Conservation (phyloP, 2,329 filamentous ascomycete genomes). For the Talaromyces marneffei region DNA sequence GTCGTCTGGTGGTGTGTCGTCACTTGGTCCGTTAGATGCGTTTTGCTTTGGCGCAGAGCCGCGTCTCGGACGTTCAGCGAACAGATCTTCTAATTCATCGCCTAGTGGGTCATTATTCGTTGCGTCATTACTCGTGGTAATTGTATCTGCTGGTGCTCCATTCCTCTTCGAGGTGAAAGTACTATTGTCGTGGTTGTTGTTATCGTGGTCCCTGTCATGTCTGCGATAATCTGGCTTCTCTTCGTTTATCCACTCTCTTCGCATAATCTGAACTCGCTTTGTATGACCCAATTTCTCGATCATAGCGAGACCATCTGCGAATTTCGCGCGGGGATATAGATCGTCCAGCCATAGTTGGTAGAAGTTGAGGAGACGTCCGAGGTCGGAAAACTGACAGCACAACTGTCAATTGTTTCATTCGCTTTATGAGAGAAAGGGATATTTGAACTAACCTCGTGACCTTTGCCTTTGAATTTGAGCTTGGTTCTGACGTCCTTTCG, state of each 20-base stretch:
- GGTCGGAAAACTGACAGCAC: slow-evolving; percentile 66
- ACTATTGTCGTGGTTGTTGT: neutral
- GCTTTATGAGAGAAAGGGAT: neutral
- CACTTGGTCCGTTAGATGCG: neutral
- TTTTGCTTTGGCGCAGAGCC: neutral
- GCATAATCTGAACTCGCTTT: slow-evolving; percentile 66
- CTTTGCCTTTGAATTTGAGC: slow-evolving; percentile 83
- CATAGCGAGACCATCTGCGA: slow-evolving; percentile 80
- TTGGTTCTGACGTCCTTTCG: slow-evolving; percentile 62
- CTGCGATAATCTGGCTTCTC: slow-evolving; percentile 21
- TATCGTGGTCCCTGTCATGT: neutral
- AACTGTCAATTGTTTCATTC: neutral
- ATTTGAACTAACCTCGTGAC: slow-evolving; percentile 66
- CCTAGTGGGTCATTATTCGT: neutral
- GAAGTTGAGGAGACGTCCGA: slow-evolving; percentile 72
- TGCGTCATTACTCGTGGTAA: neutral
- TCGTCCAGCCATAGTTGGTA: slow-evolving; percentile 98
- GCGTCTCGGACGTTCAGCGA: neutral
- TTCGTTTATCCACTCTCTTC: slow-evolving; percentile 80
- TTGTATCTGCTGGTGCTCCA: neutral
- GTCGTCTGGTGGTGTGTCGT: slow-evolving; percentile 2
- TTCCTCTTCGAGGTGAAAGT: neutral
- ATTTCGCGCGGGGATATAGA: slow-evolving; percentile 88
- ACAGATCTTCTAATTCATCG: neutral
- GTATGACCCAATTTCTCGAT: slow-evolving; percentile 91